A percentile compares a stretch with the other conserved stretches of the same genome.
These are phyloP conservation scores for Candida railenensis DNA, from an alignment of 805 yeast species.

Conservation along the genomic window DNA sequence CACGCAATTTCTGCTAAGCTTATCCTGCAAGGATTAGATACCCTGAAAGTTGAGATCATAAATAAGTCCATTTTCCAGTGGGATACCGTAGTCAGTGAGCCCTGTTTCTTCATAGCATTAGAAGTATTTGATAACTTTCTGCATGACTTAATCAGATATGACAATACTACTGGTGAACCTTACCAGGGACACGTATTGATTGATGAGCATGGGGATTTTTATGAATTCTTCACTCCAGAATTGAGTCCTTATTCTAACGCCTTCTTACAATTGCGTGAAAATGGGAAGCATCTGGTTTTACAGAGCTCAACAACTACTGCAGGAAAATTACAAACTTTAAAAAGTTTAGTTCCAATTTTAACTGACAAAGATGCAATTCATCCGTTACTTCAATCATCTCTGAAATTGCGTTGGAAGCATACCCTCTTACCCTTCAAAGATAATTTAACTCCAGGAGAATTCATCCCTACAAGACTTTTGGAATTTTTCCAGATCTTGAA, in stretches of 20 bases:
- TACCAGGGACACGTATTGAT: slow-evolving; percentile 76
- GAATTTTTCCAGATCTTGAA: slow-evolving; percentile 64
- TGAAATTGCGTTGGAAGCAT: slow-evolving; percentile 44
- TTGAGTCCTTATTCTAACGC: slow-evolving; percentile 55
- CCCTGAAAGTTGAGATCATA: slow-evolving; percentile 57
- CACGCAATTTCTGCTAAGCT: slow-evolving; percentile 35
- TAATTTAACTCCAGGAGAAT: slow-evolving; percentile 69
- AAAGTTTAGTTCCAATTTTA: slow-evolving; percentile 27
- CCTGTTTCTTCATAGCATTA: slow-evolving; percentile 74
- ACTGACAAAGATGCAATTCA: slow-evolving; percentile 41
- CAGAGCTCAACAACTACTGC: slow-evolving; percentile 16
- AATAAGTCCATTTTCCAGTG: slow-evolving; percentile 78
- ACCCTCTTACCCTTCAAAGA: slow-evolving; percentile 64
- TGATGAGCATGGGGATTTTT: slow-evolving; percentile 72
- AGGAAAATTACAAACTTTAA: slow-evolving; percentile 24
- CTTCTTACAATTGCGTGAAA: slow-evolving; percentile 56
- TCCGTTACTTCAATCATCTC: slow-evolving; percentile 56
- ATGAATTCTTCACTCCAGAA: slow-evolving; percentile 66
- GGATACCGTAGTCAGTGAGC: slow-evolving; percentile 57
- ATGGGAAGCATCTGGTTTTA: slow-evolving; percentile 39
- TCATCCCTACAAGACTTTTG: slow-evolving; percentile 73
- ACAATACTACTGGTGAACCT: slow-evolving; percentile 62
- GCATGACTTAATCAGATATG: slow-evolving; percentile 79
- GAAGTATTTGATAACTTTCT: slow-evolving; percentile 85
- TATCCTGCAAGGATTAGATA: slow-evolving; percentile 45